These are phyloP conservation scores for Nannizziopsis arthrosporioides DNA, from an alignment of 2,329 filamentous ascomycete genomes.

Conservation along the genomic window DNA sequence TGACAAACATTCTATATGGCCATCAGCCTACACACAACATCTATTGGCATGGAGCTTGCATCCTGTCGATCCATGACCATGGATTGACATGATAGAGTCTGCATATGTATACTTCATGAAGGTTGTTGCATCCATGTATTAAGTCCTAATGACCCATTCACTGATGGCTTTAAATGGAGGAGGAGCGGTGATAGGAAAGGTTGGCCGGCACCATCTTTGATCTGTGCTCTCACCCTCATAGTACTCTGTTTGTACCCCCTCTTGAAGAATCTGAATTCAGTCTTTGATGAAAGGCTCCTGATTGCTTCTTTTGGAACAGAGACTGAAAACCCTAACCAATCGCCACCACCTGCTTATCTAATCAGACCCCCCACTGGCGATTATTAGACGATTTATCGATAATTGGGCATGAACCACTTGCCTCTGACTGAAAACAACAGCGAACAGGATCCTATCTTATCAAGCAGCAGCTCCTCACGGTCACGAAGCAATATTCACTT, in stretches of 20 bases:
- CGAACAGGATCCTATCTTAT: background rate
- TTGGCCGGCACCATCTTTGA: too few relatives aligned
- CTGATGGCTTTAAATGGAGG: too few relatives aligned
- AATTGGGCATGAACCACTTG: background rate
- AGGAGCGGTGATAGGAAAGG: too few relatives aligned
- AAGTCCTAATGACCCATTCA: background rate
- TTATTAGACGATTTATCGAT: conserved; percentile 1
- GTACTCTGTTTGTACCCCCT: too few relatives aligned
- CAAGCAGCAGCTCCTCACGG: background rate
- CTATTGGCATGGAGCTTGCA: too few relatives aligned
- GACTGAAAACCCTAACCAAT: conserved; percentile 8
- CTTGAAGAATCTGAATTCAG: too few relatives aligned
- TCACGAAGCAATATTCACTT: background rate
- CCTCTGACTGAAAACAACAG: background rate
- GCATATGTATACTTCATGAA: too few relatives aligned
- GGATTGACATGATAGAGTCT: too few relatives aligned
- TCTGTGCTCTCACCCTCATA: too few relatives aligned
- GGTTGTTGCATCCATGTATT: background rate
- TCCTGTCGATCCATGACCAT: too few relatives aligned
- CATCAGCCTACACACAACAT: too few relatives aligned
- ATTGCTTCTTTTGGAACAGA: background rate
- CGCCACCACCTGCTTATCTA: conserved; percentile 7
- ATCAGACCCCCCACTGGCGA: conserved; percentile 7
- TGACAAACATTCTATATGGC: too few relatives aligned
- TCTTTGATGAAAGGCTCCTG: background rate